These are phyloP conservation scores for Cubamyces lactineus DNA, from an alignment of 768 basidiomycete genomes.

Conservation along the genomic window DNA sequence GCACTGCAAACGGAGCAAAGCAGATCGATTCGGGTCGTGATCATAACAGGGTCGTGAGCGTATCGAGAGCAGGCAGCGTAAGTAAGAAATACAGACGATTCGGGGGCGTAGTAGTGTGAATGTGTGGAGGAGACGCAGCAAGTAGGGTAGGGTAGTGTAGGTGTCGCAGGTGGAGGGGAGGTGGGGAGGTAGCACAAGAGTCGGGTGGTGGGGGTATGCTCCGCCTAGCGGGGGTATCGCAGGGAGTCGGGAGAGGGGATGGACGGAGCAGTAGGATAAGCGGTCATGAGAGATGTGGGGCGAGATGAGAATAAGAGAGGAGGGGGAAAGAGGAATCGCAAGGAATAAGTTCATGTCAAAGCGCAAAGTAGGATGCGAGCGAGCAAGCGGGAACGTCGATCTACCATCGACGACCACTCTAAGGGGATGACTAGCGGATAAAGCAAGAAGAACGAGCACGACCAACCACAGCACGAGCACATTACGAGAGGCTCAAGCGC, in stretches of 20 bases:
- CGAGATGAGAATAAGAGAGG: background rate
- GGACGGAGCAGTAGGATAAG: background rate
- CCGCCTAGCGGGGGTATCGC: slow-evolving; percentile 1
- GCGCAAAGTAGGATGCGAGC: background rate
- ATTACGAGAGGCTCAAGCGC: background rate
- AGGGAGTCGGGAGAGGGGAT: background rate
- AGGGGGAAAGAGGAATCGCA: slow-evolving; percentile 7
- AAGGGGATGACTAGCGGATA: background rate
- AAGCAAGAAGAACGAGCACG: background rate
- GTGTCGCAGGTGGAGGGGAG: slow-evolving; percentile 3
- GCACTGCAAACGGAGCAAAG: background rate
- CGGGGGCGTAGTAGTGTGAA: background rate
- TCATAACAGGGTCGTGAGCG: slow-evolving; percentile 28
- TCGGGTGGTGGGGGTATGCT: background rate
- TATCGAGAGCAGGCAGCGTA: slow-evolving; percentile 20
- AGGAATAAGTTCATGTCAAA: slow-evolving; percentile 23
- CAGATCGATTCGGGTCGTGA: slow-evolving; percentile 18
- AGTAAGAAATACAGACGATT: slow-evolving; percentile 15
- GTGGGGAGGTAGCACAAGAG: background rate
- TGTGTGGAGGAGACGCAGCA: background rate
- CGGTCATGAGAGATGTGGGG: background rate
- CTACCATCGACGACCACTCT: slow-evolving; percentile 19
- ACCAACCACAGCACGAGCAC: background rate
- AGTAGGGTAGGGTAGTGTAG: background rate
- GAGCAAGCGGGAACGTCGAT: slow-evolving; percentile 5